Conservation (phyloP, 2,329 filamentous ascomycete genomes). For the Lasiodiplodia gonubiensis region DNA sequence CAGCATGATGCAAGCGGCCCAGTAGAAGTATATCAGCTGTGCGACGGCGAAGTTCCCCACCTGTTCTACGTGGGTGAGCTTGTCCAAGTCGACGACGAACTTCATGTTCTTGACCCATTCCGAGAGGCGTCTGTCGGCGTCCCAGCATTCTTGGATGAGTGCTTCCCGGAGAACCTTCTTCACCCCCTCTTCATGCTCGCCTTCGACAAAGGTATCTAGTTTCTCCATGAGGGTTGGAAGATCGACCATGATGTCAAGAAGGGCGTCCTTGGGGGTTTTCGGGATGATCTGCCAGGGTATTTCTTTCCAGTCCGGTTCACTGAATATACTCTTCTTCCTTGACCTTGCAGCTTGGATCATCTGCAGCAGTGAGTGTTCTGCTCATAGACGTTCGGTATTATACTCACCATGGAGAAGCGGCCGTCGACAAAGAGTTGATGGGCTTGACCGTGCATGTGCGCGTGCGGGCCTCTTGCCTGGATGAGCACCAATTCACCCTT, state of each 20-base stretch:
- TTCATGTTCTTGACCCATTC: slow-evolving; percentile 31
- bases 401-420: slow-evolving; percentile 28
- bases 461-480: slow-evolving; percentile 33
- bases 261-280: slow-evolving; percentile 42
- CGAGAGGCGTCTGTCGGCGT: slow-evolving; percentile 34
- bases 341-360: slow-evolving; percentile 44
- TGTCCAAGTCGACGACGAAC: slow-evolving; percentile 29
- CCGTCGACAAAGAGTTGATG: slow-evolving; percentile 37
- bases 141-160: slow-evolving; percentile 33
- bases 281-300: slow-evolving; percentile 42
- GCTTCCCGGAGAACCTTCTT: not conserved
- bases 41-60: slow-evolving; percentile 26
- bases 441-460: slow-evolving; percentile 31
- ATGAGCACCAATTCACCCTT: slow-evolving; percentile 38
- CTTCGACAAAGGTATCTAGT: slow-evolving; percentile 34
- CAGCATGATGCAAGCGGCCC: slow-evolving; percentile 35
- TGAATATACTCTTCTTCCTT: slow-evolving; percentile 40
- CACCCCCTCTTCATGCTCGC: slow-evolving; percentile 13
- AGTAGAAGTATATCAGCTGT: slow-evolving; percentile 37
- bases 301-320: slow-evolving; percentile 43
- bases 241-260: slow-evolving; percentile 42
- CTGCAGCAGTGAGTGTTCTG: not conserved
- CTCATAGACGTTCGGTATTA: not conserved
- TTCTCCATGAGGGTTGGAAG: slow-evolving; percentile 42
- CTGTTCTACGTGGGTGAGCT: slow-evolving; percentile 23